Base-by-base conservation (phyloP, 441 rosid genomes). In the Macaranga tanarius region DNA sequence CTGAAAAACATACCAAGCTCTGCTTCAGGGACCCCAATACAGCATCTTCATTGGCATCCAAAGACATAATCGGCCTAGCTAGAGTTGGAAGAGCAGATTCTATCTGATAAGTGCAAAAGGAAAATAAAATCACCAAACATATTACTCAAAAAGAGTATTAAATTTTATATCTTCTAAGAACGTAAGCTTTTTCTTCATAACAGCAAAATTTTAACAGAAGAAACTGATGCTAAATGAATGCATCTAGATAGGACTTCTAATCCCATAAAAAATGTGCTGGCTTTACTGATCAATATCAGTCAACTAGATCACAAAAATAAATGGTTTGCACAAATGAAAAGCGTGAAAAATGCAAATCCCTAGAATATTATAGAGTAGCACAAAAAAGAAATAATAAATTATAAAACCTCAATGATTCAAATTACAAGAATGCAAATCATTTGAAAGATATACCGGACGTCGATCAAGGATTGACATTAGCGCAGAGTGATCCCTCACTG, bases 41-140 rank as follows among this genome's bases (percentile, higher is more conserved):
- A 69, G 99, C 97, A 86, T 92, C 97, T 83, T 95, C 99, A 75
- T 92, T 87, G 31, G 97, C 99, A 76, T 92, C 97, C 85, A 95
- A 83, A 65, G 99, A 92, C 99, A 95, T 89, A 34, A 95, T 92
- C 28, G 99, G 99, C 78, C 84, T 86, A 28, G 97, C 85, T 62
- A 95, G 81, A 83, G 90, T 84, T 76, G 99, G 99, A 83, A 95
- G 85, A 57, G 94, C 97, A 67, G 97, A 85, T 85, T 95, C 97
- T 72, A 95, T 95, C 99, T 95, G 89, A 76, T 77, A 55, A 79
- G 50, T 42, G 40, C 40, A 54, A 72, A 80, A 78, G 48, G 58
- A 34, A 77, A 4, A 69, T 34, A 62, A 17, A 25, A 57, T 71
- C 62, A 72, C 10, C 58, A 62, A 22, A 50, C 23, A 58, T 34